Conservation (phyloP, 768 basidiomycete genomes). For the Scleroderma bovista region DNA sequence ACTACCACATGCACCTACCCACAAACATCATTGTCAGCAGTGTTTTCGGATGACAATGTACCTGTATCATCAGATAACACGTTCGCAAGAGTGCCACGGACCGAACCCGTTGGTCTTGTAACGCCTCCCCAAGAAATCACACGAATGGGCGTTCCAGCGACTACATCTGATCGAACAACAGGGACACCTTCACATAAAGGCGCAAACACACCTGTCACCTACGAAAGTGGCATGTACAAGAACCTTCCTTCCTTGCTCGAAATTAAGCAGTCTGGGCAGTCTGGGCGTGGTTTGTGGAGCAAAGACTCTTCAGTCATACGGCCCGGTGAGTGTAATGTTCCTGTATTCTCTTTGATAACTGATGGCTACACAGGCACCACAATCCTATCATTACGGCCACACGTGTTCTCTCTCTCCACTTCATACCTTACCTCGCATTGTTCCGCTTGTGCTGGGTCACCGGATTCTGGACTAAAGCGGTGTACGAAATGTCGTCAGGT, state of each 20-base stretch:
- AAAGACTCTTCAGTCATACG: conserved; percentile 19
- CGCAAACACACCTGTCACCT: too few relatives aligned
- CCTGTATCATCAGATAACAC: too few relatives aligned
- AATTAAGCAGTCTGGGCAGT: conserved; percentile 29
- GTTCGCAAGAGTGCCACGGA: too few relatives aligned
- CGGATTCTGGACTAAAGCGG: conserved; percentile 44
- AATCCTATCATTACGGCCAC: conserved; percentile 54
- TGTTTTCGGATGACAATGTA: neutral
- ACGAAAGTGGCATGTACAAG: conserved; percentile 15
- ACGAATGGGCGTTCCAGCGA: too few relatives aligned
- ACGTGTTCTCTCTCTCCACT: conserved; percentile 61
- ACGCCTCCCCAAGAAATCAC: too few relatives aligned
- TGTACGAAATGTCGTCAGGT: conserved; percentile 70
- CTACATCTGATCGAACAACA: too few relatives aligned
- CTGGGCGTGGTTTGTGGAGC: conserved; percentile 46
- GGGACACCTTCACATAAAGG: too few relatives aligned
- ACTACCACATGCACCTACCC: neutral
- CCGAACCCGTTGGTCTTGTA: too few relatives aligned
- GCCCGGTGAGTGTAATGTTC: conserved; percentile 30
- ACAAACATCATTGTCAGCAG: neutral
- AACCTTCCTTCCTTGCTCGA: conserved; percentile 38
- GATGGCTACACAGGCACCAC: conserved; percentile 43
- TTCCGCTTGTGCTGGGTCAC: conserved; percentile 53
- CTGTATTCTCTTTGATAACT: neutral
- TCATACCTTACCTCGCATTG: conserved; percentile 58